These are phyloP conservation scores for Zygosaccharomyces pseudorouxii DNA, from an alignment of 805 yeast species.

Conservation along the genomic window DNA sequence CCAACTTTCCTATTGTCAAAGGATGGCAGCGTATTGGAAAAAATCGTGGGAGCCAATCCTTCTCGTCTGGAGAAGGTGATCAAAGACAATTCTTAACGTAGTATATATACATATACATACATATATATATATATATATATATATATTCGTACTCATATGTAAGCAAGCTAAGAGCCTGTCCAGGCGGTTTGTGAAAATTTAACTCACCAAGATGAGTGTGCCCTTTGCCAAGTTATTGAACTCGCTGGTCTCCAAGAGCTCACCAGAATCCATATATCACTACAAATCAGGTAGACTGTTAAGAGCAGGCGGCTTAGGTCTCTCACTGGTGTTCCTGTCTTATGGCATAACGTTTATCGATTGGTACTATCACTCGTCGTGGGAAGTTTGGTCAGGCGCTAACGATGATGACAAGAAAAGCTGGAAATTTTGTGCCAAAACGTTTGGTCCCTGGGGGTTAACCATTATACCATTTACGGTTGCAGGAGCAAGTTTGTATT, in stretches of 20 bases:
- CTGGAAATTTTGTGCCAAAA: slow-evolving; percentile 18
- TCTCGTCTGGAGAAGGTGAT: slow-evolving; percentile 34
- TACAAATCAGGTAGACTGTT: slow-evolving; percentile 17
- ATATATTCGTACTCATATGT: background rate
- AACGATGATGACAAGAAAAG: slow-evolving; percentile 13
- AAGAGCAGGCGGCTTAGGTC: slow-evolving; percentile 20
- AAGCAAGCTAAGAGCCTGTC: background rate
- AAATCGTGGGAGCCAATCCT: slow-evolving; percentile 59
- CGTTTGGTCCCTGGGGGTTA: slow-evolving; percentile 25
- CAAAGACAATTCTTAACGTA: slow-evolving; percentile 19
- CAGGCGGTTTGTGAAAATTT: too few species aligned
- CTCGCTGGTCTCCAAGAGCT: slow-evolving; percentile 20
- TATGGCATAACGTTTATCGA: slow-evolving; percentile 31
- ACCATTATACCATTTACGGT: slow-evolving; percentile 28
- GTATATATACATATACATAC: background rate
- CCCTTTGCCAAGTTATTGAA: slow-evolving; percentile 21
- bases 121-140: background rate
- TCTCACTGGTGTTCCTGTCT: slow-evolving; percentile 25
- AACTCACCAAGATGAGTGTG: slow-evolving; percentile 9
- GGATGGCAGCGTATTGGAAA: slow-evolving; percentile 52
- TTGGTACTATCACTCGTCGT: slow-evolving; percentile 26
- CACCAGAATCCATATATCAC: slow-evolving; percentile 23
- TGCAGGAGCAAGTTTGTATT: slow-evolving; percentile 21
- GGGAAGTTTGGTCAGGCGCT: slow-evolving; percentile 11
- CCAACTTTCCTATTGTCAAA: slow-evolving; percentile 66